These are phyloP conservation scores for Sphaerostilbella broomeana DNA, from an alignment of 2,329 filamentous ascomycete genomes.

Conservation along the genomic window DNA sequence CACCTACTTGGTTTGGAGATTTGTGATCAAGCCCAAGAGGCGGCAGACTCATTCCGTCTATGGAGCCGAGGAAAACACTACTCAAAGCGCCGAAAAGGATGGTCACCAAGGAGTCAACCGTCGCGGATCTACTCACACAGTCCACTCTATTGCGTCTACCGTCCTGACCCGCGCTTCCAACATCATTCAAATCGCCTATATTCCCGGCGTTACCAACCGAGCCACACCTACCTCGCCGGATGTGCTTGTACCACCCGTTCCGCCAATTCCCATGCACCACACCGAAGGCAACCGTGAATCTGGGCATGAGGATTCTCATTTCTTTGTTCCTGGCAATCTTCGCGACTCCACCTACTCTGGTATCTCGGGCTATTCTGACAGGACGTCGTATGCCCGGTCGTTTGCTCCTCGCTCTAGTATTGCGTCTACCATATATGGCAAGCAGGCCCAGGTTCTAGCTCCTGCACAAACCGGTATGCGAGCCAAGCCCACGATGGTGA, in stretches of 20 bases:
- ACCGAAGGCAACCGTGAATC: conserved; percentile 40
- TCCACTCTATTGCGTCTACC: conserved; percentile 88
- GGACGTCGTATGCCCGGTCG: conserved; percentile 54
- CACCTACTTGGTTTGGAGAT: conserved; percentile 80
- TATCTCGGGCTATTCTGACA: conserved; percentile 57
- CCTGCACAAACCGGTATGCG: conserved; percentile 82
- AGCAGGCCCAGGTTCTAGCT: conserved; percentile 75
- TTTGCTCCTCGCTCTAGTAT: conserved; percentile 64
- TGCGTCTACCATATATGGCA: conserved; percentile 89
- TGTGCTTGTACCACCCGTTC: conserved; percentile 82
- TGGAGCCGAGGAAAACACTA: conserved; percentile 47
- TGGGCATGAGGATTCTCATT: conserved; percentile 71
- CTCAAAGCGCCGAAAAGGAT: conserved; percentile 39
- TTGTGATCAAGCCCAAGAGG: conserved; percentile 75
- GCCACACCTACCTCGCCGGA: conserved; percentile 77
- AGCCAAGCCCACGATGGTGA: conserved; percentile 87
- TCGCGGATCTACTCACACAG: conserved; percentile 76
- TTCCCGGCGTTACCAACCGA: conserved; percentile 91
- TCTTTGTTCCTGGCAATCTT: conserved; percentile 86
- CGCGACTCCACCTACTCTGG: conserved; percentile 87
- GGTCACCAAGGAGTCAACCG: conserved; percentile 35
- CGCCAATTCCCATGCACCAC: conserved; percentile 71
- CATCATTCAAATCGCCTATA: conserved; percentile 98
- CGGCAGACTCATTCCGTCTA: conserved; percentile 49
- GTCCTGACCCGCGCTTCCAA: conserved; percentile 94